Evolutionary conservation across 2,329 filamentous ascomycete genomes (phyloP), one percentile per base, ranked within the genome.

Genomic region (Alternaria tenuissima): DNA sequence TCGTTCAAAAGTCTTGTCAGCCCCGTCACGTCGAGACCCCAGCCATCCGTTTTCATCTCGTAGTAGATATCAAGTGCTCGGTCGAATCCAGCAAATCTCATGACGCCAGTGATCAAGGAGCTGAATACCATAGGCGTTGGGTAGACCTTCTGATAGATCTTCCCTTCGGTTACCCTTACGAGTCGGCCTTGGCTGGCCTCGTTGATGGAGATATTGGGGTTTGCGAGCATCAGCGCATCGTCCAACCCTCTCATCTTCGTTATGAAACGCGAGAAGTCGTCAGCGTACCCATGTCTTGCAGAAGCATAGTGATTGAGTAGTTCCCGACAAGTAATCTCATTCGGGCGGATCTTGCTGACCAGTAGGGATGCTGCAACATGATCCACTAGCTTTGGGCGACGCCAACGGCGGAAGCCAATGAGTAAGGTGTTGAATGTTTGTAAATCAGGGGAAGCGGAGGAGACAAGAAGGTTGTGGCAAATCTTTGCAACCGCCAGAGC

Each of bases 341-440:
- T 84, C 0, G 80, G 79, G 0, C 82, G 78, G 12, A 82, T 76
- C 36, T 81, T 77, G 38, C 77, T 76, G 22, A 64, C 65, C 6
- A 80, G 68, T 16, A 80, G 64, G 4, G 71, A 67, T 2, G 68
- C 44, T 24, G 80, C 75, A 22, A 79, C 68, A 36, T 62, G 41
- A 34, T 75, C 65, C n/a, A 71, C 64, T 39, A 79, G 53, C 1
- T 63, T 53, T 11, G 58, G 60, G n/a, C 64, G 67, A 39, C 68
- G 59, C 67, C 72, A 76, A 34, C 69, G 66, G 48, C 63, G 66
- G 52, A 94, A 88, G n/a, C 86, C 86, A n/a, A 86, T 75, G 3
- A 94, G 84, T 26, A 95, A 82, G 12, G 85, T 84, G 71, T 93
- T 93, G 79, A 89, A 92, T 4, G 89, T 92, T 64, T 88, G 83